Conservation (phyloP, 1,284 basidiomycete species). For the Waitea zeae region DNA sequence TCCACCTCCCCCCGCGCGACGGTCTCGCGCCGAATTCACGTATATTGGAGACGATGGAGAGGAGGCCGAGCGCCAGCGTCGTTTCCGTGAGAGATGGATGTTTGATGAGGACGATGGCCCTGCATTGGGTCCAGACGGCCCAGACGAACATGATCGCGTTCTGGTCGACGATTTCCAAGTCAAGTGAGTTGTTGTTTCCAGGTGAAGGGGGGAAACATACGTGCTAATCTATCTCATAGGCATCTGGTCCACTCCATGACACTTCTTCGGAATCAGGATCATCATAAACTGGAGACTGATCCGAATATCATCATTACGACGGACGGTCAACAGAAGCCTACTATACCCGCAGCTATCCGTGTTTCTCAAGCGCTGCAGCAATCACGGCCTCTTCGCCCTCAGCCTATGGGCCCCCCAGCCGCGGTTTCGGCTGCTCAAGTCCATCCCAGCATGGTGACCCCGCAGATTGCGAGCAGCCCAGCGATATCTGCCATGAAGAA, state of each 20-base stretch:
- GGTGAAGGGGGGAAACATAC: not conserved
- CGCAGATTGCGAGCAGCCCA: no score
- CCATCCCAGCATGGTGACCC: no score
- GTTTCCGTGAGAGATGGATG: constrained; percentile 45
- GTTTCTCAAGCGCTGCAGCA: no score
- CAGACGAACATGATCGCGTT: constrained; percentile 48
- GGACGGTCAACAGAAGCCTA: constrained; percentile 20
- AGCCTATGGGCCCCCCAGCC: no score
- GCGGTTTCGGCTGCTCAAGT: no score
- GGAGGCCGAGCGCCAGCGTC: constrained; percentile 18
- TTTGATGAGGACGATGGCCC: constrained; percentile 52
- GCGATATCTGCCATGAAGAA: no score
- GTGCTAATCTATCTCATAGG: constrained; percentile 14
- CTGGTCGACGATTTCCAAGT: constrained; percentile 55
- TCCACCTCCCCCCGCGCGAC: constrained; percentile 5
- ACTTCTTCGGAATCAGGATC: constrained; percentile 27
- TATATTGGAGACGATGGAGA: constrained; percentile 22
- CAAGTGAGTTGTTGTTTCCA: constrained; percentile 22
- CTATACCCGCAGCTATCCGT: no score
- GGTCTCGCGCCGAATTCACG: constrained; percentile 2
- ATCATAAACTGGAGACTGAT: constrained; percentile 24
- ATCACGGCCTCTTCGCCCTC: no score
- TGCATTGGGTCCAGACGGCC: constrained; percentile 35
- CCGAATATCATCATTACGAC: constrained; percentile 19
- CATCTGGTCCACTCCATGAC: constrained; percentile 41